These are phyloP conservation scores for Santalum album DNA, from an alignment of 164 flowering plant genomes.

Conservation along the genomic window DNA sequence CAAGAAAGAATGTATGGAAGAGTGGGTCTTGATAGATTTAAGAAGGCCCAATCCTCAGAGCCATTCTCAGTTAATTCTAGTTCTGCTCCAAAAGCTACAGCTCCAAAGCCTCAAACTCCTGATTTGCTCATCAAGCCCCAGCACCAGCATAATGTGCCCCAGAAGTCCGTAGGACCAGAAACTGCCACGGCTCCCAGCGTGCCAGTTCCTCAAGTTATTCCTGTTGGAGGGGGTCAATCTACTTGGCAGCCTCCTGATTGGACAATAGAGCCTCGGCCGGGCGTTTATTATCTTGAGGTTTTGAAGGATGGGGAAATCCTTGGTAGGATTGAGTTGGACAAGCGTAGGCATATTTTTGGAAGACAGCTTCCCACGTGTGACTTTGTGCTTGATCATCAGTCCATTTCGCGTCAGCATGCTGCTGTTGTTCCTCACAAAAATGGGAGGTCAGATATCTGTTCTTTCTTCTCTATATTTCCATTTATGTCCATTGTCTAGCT, in stretches of 20 bases:
- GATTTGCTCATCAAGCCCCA: conserved; percentile 17
- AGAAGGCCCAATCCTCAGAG: conserved; percentile 79
- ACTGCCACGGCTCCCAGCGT: conserved; percentile 17
- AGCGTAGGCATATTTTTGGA: conserved; percentile 76
- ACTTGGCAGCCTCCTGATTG: conserved; percentile 98
- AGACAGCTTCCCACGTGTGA: conserved; percentile 79
- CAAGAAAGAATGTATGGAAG: conserved; percentile 68
- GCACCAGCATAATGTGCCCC: conserved; percentile 23
- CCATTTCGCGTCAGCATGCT: conserved; percentile 98
- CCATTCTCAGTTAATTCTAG: conserved; percentile 68
- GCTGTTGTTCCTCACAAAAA: conserved; percentile 93
- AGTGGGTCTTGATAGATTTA: conserved; percentile 84
- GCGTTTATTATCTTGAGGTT: conserved; percentile 86
- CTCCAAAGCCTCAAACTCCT: conserved; percentile 18
- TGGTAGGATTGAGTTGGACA: conserved; percentile 61
- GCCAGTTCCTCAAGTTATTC: conserved; percentile 46
- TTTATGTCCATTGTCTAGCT: too few species aligned
- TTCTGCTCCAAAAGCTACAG: conserved; percentile 26
- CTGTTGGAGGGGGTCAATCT: conserved; percentile 83
- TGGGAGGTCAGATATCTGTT: conserved; percentile 57
- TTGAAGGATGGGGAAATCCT: conserved; percentile 79
- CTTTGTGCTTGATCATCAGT: conserved; percentile 95
- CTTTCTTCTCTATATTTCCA: too few species aligned
- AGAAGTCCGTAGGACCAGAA: conserved; percentile 18
- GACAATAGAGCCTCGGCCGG: conserved; percentile 92